Evolutionary conservation across 176 grass and related monocot species (phyloP).

Genomic region (Luzula sylvatica): DNA sequence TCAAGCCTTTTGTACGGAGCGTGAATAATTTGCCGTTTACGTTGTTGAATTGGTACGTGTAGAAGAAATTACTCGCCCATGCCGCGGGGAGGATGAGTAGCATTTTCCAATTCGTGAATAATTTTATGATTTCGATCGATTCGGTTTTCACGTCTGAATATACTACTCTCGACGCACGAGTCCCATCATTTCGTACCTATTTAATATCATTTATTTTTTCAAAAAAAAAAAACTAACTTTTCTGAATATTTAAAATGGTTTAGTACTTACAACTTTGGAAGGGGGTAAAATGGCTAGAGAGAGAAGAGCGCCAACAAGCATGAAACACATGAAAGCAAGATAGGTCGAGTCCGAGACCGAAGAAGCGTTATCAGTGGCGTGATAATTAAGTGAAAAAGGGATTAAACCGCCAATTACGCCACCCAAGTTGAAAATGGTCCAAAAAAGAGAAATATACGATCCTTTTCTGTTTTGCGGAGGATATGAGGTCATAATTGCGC

Average conservation of each 20-base stretch:
- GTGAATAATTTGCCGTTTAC: slow-evolving; percentile 74
- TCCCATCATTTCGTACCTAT: slow-evolving; percentile 53
- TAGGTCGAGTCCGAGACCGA: slow-evolving; percentile 74
- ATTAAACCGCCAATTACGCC: slow-evolving; percentile 87
- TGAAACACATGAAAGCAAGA: slow-evolving; percentile 75
- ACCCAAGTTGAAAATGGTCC: slow-evolving; percentile 90
- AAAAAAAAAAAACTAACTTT: not conserved
- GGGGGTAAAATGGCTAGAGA: slow-evolving; percentile 43
- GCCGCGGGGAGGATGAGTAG: slow-evolving; percentile 70
- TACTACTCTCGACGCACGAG: slow-evolving; percentile 11
- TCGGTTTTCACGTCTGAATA: slow-evolving; percentile 26
- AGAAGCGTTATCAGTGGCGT: not conserved
- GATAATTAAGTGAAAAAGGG: slow-evolving; percentile 84
- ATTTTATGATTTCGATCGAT: slow-evolving; percentile 34
- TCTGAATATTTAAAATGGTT: not conserved
- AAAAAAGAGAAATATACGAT: slow-evolving; percentile 89
- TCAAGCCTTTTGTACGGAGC: slow-evolving; percentile 66
- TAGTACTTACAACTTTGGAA: slow-evolving; percentile 23
- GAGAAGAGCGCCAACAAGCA: slow-evolving; percentile 46
- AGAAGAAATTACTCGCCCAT: slow-evolving; percentile 97
- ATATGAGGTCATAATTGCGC: slow-evolving; percentile 90
- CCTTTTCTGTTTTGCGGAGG: slow-evolving; percentile 51
- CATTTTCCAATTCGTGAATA: slow-evolving; percentile 84
- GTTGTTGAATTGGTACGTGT: slow-evolving; percentile 97
- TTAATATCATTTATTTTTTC: too few species aligned